Percentiles rank a stretch among this genome's conserved stretches.
Conservation (phyloP, 495 filamentous ascomycete genomes). For the Aspergillus indologenus region DNA sequence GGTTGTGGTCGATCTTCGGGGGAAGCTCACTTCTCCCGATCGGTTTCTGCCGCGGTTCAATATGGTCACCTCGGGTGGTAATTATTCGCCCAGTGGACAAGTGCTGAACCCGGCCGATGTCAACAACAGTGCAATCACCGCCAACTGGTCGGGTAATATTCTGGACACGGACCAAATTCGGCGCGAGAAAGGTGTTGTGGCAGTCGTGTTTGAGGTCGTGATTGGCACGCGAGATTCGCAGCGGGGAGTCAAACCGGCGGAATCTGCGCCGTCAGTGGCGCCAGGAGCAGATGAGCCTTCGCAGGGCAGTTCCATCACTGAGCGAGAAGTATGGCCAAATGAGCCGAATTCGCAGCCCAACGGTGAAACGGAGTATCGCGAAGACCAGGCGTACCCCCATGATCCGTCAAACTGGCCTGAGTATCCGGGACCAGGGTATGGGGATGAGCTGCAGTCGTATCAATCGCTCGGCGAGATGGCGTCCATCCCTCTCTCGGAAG, state of each 20-base stretch:
- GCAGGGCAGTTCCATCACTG: slow-evolving; percentile 18
- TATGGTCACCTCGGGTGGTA: slow-evolving; percentile 48
- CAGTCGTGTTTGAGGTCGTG: slow-evolving; percentile 76
- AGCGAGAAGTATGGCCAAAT: slow-evolving; percentile 31
- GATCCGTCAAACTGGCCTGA: slow-evolving; percentile 31
- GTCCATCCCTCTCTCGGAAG: slow-evolving; percentile 56
- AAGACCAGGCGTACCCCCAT: slow-evolving; percentile 36
- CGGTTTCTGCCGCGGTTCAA: slow-evolving; percentile 57
- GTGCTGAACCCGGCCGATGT: slow-evolving; percentile 42
- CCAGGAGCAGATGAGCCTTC: slow-evolving; percentile 21
- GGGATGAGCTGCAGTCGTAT: slow-evolving; percentile 25
- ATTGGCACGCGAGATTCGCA: slow-evolving; percentile 84
- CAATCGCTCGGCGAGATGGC: slow-evolving; percentile 32
- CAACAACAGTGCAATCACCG: slow-evolving; percentile 35
- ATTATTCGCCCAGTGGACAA: slow-evolving; percentile 47
- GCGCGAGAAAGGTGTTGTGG: slow-evolving; percentile 83
- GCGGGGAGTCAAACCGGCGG: slow-evolving; percentile 50
- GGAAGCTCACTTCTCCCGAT: slow-evolving; percentile 71
- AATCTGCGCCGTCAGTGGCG: slow-evolving; percentile 25
- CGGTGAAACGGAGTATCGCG: slow-evolving; percentile 32
- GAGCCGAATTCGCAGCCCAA: slow-evolving; percentile 26
- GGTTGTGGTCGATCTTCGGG: slow-evolving; percentile 85
- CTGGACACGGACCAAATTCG: slow-evolving; percentile 86
- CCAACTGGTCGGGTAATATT: slow-evolving; percentile 68
- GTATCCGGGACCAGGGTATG: slow-evolving; percentile 26